Evolutionary conservation across 345 rosid species (phyloP).

Genomic region (Luvunga scandens): DNA sequence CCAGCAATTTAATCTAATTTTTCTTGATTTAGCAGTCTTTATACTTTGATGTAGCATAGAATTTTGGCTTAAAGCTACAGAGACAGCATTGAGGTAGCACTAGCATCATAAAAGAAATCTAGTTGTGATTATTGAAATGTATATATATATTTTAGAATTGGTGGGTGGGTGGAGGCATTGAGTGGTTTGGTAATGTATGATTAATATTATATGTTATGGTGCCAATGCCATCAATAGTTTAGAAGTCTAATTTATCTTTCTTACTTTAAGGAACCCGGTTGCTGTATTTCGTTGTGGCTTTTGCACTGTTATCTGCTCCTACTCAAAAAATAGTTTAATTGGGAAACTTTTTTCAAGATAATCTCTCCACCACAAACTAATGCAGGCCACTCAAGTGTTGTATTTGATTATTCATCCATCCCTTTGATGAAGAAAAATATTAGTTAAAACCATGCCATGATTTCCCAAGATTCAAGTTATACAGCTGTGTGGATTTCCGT

Average conservation of each 20-base stretch:
- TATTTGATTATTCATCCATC: too few species aligned
- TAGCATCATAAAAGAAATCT: background rate
- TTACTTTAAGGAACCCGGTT: background rate
- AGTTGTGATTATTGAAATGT: background rate
- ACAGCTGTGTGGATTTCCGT: too few species aligned
- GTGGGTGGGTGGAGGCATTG: background rate
- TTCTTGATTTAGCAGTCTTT: background rate
- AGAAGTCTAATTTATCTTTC: background rate
- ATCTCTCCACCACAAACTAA: background rate
- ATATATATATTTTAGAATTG: background rate
- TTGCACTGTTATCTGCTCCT: background rate
- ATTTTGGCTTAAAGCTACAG: background rate
- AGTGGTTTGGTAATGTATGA: background rate
- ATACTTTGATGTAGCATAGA: background rate
- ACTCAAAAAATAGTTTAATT: background rate
- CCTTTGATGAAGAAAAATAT: background rate
- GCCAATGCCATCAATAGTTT: background rate
- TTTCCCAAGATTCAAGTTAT: background rate
- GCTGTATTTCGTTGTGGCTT: background rate
- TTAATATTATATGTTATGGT: background rate
- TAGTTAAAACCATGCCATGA: background rate
- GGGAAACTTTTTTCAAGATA: background rate
- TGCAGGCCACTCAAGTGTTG: background rate
- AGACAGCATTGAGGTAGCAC: background rate
- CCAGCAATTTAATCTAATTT: background rate